phyloP scores from a whole-genome alignment of 306 rosid species.

The Cicer chorassanicum region DNA sequence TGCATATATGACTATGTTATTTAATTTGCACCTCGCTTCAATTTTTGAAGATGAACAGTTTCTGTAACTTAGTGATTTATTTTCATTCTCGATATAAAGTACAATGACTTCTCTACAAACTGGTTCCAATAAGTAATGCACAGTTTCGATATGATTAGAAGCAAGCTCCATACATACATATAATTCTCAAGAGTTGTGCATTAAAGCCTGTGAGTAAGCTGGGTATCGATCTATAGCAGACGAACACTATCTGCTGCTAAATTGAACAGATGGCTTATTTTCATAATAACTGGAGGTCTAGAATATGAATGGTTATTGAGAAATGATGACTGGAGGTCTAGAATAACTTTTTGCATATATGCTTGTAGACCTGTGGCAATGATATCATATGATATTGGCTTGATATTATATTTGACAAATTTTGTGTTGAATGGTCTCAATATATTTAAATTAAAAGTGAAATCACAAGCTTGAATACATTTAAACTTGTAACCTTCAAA shows the following conservation, averaged over 20 bases:
- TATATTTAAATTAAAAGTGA: conserved; percentile 1
- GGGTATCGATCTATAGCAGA: conserved; percentile 11
- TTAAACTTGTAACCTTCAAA: not conserved
- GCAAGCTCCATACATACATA: not conserved
- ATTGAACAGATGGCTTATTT: not conserved
- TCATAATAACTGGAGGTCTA: not conserved
- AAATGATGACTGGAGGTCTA: not conserved
- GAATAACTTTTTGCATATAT: conserved; percentile 20
- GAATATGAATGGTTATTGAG: not conserved
- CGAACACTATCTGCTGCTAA: conserved; percentile 2
- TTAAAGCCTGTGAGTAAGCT: not conserved
- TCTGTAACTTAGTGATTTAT: conserved; percentile 6
- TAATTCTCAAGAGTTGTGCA: not conserved
- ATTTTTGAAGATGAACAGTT: not conserved
- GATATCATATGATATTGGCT: not conserved
- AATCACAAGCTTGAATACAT: conserved; percentile 24
- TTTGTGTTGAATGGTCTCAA: not conserved
- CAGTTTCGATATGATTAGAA: conserved; percentile 7
- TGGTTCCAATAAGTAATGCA: conserved; percentile 3
- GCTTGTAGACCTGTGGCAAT: conserved; percentile 11
- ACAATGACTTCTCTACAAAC: conserved; percentile 25
- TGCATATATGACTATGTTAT: conserved; percentile 23
- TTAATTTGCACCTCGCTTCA: conserved; percentile 10
- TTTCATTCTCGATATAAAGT: not conserved
- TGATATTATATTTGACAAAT: conserved; percentile 13